phyloP scores from a whole-genome alignment of 257 asterid genomes.

The Rubia yunnanensis region DNA sequence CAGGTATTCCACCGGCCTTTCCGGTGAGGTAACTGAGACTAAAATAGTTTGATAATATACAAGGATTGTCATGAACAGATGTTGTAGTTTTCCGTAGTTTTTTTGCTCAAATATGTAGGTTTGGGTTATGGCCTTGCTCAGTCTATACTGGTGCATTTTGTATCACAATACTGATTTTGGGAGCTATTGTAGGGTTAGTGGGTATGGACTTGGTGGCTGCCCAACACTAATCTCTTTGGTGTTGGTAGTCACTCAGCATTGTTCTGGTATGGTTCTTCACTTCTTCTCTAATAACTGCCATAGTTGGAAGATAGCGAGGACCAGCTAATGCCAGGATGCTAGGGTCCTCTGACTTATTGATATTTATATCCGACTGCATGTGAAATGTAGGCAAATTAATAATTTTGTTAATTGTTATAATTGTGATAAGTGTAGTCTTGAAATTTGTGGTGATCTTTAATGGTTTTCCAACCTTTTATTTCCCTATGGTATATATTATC shows the following conservation, averaged over 20 bases:
- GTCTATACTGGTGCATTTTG: constrained; percentile 19
- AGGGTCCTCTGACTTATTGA: not conserved
- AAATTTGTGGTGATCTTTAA: not conserved
- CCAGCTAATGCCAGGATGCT: constrained; percentile 9
- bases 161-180: constrained; percentile 24
- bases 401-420: not conserved
- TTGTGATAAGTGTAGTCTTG: not conserved
- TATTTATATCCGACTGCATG: not conserved
- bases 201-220: constrained; percentile 40
- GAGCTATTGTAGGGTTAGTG: constrained; percentile 35
- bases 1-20: constrained; percentile 37
- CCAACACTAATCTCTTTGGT: constrained; percentile 33
- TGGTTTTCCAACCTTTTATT: not conserved
- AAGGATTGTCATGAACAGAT: constrained; percentile 8
- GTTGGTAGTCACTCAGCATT: constrained; percentile 45
- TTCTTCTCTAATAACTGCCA: constrained; percentile 14
- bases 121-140: constrained; percentile 5
- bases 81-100: constrained; percentile 13
- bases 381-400: not conserved
- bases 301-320: constrained; percentile 17
- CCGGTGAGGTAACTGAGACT: constrained; percentile 46
- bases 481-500: no score
- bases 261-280: constrained; percentile 37
- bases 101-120: constrained; percentile 3
- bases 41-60: constrained; percentile 9